Conservation (phyloP, 441 rosid genomes). For the Gossypium aridum region DNA sequence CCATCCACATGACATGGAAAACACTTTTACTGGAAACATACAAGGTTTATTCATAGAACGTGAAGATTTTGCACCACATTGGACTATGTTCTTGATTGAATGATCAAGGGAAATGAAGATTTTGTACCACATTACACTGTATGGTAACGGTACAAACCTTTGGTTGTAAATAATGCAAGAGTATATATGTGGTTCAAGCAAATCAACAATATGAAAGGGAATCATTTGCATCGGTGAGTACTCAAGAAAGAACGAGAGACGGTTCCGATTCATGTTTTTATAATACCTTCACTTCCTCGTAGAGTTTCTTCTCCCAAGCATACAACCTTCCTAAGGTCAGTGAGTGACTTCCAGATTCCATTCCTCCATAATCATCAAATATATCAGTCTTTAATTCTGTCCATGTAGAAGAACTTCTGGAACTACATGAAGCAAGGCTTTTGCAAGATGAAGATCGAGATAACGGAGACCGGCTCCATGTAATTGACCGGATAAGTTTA, state of each 20-base stretch:
- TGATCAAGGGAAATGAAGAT: not conserved
- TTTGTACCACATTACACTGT: not conserved
- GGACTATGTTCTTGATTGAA: not conserved
- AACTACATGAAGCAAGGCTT: conserved; percentile 34
- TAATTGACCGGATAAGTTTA: conserved; percentile 31
- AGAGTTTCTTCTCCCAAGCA: conserved; percentile 68
- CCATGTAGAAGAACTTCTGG: conserved; percentile 29
- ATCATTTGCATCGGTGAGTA: not conserved
- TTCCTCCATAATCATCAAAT: conserved; percentile 30
- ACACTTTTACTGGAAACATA: too few species aligned
- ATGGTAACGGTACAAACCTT: not conserved
- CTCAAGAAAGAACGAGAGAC: not conserved
- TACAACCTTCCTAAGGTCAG: conserved; percentile 43
- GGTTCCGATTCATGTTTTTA: not conserved
- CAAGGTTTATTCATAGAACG: too few species aligned
- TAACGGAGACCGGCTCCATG: conserved; percentile 29
- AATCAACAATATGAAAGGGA: not conserved
- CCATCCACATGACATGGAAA: too few species aligned
- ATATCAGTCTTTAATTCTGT: conserved; percentile 25
- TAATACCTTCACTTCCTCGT: conserved; percentile 51
- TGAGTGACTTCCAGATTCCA: conserved; percentile 54
- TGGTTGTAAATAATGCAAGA: not conserved
- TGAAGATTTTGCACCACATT: not conserved
- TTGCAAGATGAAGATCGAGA: conserved; percentile 34
- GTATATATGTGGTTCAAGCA: not conserved